Conservation (phyloP, 1,284 basidiomycete genomes). For the Pholiota adiposa region DNA sequence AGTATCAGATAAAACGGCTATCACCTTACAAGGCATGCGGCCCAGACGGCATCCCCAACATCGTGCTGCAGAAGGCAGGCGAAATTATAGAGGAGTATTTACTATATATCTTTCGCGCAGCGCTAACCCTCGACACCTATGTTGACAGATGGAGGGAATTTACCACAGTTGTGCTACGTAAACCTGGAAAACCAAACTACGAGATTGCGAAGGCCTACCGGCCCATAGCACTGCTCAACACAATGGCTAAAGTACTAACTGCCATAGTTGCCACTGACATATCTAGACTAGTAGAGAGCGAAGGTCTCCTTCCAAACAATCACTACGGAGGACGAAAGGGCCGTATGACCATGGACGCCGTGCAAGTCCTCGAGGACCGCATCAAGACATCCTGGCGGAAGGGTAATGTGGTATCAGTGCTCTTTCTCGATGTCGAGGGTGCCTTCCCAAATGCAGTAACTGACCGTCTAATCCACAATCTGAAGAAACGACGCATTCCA, state of each 20-base stretch:
- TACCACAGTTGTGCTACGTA: slow-evolving; percentile 39
- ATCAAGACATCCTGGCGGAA: slow-evolving; percentile 31
- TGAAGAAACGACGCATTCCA: slow-evolving; percentile 32
- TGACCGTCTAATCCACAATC: slow-evolving; percentile 34
- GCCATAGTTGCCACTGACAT: slow-evolving; percentile 17
- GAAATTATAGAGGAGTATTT: slow-evolving; percentile 33
- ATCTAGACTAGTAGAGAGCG: slow-evolving; percentile 18
- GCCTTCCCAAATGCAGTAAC: slow-evolving; percentile 27
- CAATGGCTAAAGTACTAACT: slow-evolving; percentile 35
- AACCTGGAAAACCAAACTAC: slow-evolving; percentile 43
- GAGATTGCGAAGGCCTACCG: slow-evolving; percentile 36
- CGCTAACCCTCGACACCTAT: slow-evolving; percentile 30
- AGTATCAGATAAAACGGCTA: not conserved
- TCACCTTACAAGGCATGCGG: slow-evolving; percentile 41
- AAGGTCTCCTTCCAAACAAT: slow-evolving; percentile 27
- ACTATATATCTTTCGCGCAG: slow-evolving; percentile 13
- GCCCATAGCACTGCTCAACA: slow-evolving; percentile 39
- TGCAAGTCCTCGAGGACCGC: slow-evolving; percentile 34
- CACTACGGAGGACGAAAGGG: slow-evolving; percentile 41
- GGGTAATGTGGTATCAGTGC: slow-evolving; percentile 31
- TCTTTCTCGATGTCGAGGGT: slow-evolving; percentile 37
- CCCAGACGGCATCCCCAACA: slow-evolving; percentile 40
- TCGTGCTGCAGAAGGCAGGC: slow-evolving; percentile 31
- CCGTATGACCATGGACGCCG: slow-evolving; percentile 37
- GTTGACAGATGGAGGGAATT: slow-evolving; percentile 35